Evolutionary conservation across 2,329 filamentous ascomycete genomes (phyloP).

Genomic region (Penicillium occitanis): DNA sequence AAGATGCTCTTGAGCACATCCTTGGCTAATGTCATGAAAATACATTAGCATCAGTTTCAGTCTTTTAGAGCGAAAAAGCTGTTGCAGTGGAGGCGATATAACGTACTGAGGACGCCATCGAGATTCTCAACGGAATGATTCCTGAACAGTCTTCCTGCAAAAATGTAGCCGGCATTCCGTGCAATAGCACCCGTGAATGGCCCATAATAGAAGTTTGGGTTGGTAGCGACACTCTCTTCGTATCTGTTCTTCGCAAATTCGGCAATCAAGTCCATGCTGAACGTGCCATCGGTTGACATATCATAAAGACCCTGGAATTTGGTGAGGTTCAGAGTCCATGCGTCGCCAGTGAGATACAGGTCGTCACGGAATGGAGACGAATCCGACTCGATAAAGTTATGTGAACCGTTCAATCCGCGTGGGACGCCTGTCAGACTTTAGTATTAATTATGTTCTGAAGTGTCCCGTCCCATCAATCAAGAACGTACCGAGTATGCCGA

Average conservation of each 20-base stretch:
- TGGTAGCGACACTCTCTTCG: slow-evolving; percentile 50
- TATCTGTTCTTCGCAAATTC: slow-evolving; percentile 48
- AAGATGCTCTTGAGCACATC: slow-evolving; percentile 50
- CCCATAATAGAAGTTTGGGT: slow-evolving; percentile 57
- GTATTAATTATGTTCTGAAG: background rate
- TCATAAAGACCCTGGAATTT: slow-evolving; percentile 45
- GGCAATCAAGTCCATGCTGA: slow-evolving; percentile 46
- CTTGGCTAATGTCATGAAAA: slow-evolving; percentile 33
- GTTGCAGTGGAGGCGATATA: background rate
- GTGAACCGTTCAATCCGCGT: slow-evolving; percentile 52
- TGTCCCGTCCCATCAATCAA: background rate
- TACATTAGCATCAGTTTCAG: slow-evolving; percentile 14
- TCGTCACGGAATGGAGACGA: slow-evolving; percentile 55
- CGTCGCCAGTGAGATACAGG: slow-evolving; percentile 54
- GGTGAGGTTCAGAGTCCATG: slow-evolving; percentile 53
- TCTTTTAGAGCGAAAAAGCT: background rate
- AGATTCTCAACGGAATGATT: slow-evolving; percentile 49
- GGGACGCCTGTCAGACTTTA: slow-evolving; percentile 38
- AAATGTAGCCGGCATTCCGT: slow-evolving; percentile 52
- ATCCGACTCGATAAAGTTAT: slow-evolving; percentile 59
- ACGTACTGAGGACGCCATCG: slow-evolving; percentile 39
- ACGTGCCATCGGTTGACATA: slow-evolving; percentile 35
- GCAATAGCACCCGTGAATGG: slow-evolving; percentile 53
- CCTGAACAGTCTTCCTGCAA: slow-evolving; percentile 45
- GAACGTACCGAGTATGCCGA: slow-evolving; percentile 44